phyloP scores from a whole-genome alignment of 2,329 filamentous ascomycete genomes.

The Aspergillus sp. region DNA sequence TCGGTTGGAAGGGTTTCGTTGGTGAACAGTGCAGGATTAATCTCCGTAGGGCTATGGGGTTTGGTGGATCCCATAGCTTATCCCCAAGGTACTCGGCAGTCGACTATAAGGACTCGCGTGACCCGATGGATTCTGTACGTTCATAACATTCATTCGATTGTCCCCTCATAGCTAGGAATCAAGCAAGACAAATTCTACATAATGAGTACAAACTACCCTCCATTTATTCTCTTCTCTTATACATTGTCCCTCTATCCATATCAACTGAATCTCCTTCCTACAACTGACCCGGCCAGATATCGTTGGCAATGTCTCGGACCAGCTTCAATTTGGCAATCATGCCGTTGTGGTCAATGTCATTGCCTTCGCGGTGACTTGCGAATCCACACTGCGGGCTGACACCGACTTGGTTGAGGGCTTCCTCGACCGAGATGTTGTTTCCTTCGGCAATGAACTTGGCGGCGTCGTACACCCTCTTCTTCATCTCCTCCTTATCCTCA shows the following conservation, averaged over 20 bases:
- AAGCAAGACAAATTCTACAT: background rate
- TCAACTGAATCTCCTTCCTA: slow-evolving; percentile 22
- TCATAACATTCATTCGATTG: background rate
- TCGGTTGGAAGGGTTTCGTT: background rate
- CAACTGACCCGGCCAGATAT: slow-evolving; percentile 64
- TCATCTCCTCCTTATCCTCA: slow-evolving; percentile 65
- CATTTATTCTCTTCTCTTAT: background rate
- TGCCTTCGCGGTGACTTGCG: slow-evolving; percentile 72
- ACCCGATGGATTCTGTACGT: background rate
- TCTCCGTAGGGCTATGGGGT: background rate
- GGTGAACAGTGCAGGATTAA: background rate
- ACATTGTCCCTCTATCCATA: background rate
- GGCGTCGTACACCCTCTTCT: slow-evolving; percentile 58
- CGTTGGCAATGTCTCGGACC: slow-evolving; percentile 69
- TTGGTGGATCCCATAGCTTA: background rate
- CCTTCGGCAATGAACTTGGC: slow-evolving; percentile 71
- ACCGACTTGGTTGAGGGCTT: slow-evolving; percentile 67
- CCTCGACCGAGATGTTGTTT: slow-evolving; percentile 60
- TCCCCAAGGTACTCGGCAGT: slow-evolving; percentile 1
- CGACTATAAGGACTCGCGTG: background rate
- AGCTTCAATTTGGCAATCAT: slow-evolving; percentile 72
- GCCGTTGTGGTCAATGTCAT: slow-evolving; percentile 66
- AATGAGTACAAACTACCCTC: background rate
- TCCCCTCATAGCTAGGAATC: background rate
- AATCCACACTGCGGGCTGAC: slow-evolving; percentile 73